These are phyloP conservation scores for Rutstroemia sp. DNA, from an alignment of 2,329 filamentous ascomycete genomes.

Conservation along the genomic window DNA sequence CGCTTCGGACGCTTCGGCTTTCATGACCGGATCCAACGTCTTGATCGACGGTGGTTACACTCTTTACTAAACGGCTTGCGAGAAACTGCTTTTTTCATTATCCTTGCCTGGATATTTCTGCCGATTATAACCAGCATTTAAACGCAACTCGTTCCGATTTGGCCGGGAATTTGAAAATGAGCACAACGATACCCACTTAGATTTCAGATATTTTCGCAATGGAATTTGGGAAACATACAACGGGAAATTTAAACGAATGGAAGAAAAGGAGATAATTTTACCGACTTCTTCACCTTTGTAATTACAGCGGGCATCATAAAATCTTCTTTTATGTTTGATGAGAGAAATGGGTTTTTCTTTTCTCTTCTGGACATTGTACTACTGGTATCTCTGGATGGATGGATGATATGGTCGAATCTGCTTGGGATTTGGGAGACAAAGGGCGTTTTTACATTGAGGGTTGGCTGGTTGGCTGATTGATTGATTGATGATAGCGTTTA, in stretches of 20 bases:
- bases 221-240: background rate
- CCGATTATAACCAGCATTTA: background rate
- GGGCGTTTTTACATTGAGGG: background rate
- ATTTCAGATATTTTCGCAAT: background rate
- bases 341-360: background rate
- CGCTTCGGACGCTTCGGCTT: slow-evolving; percentile 62
- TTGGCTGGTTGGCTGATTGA: background rate
- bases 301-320: background rate
- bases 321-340: background rate
- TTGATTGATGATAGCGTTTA: background rate
- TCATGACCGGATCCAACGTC: slow-evolving; percentile 70
- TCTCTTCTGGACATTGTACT: background rate
- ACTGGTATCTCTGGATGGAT: background rate
- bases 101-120: slow-evolving; percentile 3
- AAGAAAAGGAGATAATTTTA: background rate
- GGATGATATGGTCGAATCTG: background rate
- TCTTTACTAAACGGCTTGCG: slow-evolving; percentile 24
- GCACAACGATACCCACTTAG: background rate
- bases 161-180: background rate
- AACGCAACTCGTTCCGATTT: background rate
- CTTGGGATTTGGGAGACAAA: background rate
- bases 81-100: slow-evolving; percentile 8
- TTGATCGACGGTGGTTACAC: slow-evolving; percentile 29
- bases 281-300: background rate
- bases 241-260: background rate